These are phyloP conservation scores for Cystobasidium slooffiae DNA, from an alignment of 1,284 basidiomycete genomes.

Conservation along the genomic window DNA sequence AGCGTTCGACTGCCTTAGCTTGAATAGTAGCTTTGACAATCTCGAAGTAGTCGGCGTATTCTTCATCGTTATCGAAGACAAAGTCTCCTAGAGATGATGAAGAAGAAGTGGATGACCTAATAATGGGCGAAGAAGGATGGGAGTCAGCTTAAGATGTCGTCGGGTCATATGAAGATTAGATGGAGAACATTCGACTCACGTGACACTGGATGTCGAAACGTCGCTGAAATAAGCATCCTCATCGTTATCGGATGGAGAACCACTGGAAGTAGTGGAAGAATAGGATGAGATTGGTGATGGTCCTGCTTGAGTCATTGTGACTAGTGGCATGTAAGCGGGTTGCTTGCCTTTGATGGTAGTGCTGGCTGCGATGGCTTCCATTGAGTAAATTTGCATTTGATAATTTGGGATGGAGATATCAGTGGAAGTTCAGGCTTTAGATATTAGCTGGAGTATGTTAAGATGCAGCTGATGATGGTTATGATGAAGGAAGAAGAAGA, in stretches of 20 bases:
- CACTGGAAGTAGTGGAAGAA: slow-evolving; percentile 16
- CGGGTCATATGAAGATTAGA: not conserved
- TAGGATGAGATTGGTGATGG: slow-evolving; percentile 7
- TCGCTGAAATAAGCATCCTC: slow-evolving; percentile 41
- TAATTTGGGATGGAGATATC: not conserved
- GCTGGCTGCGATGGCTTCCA: slow-evolving; percentile 23
- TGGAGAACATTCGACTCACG: slow-evolving; percentile 8
- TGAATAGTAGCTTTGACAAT: slow-evolving; percentile 14
- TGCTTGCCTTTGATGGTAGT: slow-evolving; percentile 20
- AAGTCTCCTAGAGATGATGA: slow-evolving; percentile 36
- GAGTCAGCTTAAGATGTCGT: slow-evolving; percentile 3
- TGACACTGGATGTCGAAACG: slow-evolving; percentile 21
- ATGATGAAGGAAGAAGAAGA: not conserved
- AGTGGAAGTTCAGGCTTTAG: not conserved
- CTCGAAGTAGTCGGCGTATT: slow-evolving; percentile 37
- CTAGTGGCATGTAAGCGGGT: slow-evolving; percentile 19
- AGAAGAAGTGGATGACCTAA: slow-evolving; percentile 24
- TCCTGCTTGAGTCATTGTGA: slow-evolving; percentile 13
- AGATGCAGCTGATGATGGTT: not conserved
- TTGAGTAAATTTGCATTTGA: slow-evolving; percentile 4
- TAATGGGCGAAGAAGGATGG: not conserved
- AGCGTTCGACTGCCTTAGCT: not conserved
- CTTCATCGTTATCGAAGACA: slow-evolving; percentile 36
- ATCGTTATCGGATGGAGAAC: slow-evolving; percentile 29
- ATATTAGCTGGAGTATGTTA: not conserved